These are phyloP conservation scores for Fusarium staphyleae DNA, from an alignment of 2,329 filamentous ascomycete genomes.

Conservation along the genomic window DNA sequence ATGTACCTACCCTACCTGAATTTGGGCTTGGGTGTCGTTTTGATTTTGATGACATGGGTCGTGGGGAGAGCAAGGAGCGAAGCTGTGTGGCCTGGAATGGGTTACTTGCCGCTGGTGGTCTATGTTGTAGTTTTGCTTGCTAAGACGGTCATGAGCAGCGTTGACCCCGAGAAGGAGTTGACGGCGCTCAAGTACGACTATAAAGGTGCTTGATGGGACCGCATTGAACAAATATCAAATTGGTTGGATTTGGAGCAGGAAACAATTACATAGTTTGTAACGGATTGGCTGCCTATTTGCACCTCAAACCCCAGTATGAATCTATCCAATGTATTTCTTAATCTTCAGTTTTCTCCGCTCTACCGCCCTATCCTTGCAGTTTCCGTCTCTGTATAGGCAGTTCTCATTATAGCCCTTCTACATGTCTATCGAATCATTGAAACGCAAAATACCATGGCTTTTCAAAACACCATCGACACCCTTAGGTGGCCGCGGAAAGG, in stretches of 20 bases:
- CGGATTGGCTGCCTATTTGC: constrained; percentile 1
- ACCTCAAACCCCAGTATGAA: neutral
- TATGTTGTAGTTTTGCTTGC: constrained; percentile 67
- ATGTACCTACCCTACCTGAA: constrained; percentile 68
- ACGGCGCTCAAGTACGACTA: constrained; percentile 68
- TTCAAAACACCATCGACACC: constrained; percentile 89
- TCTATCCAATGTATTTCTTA: constrained; percentile 16
- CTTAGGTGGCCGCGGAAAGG: constrained; percentile 70
- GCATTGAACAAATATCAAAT: neutral
- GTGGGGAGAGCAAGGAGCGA: constrained; percentile 45
- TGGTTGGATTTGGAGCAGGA: neutral
- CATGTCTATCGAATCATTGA: constrained; percentile 89
- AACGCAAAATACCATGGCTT: constrained; percentile 85
- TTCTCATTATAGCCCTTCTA: constrained; percentile 46
- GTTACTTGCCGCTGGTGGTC: constrained; percentile 62
- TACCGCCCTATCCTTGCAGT: constrained; percentile 18
- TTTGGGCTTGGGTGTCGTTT: constrained; percentile 59
- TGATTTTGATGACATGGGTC: constrained; percentile 55
- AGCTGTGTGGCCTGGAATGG: constrained; percentile 53
- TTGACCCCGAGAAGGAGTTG: constrained; percentile 73
- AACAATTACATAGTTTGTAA: neutral
- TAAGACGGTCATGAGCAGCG: constrained; percentile 70
- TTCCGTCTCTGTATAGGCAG: constrained; percentile 30
- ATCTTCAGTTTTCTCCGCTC: constrained; percentile 16
- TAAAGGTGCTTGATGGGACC: constrained; percentile 64